Conservation (phyloP, 1,284 basidiomycete genomes). For the Dichomitus squalens region DNA sequence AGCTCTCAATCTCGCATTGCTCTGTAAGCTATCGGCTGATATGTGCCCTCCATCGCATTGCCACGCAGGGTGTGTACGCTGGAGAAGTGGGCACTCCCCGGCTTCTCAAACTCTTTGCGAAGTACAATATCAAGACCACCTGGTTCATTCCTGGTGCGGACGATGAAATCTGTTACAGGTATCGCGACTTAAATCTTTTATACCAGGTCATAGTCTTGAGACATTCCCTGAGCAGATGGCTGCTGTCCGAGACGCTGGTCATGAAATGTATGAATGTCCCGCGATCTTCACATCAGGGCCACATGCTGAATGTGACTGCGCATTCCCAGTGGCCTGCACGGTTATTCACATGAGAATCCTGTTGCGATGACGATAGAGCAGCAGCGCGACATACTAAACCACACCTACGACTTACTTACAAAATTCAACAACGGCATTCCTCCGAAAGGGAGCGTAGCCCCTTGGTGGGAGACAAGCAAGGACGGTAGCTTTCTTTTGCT, state of each 20-base stretch:
- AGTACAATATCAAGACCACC: slow-evolving; percentile 66
- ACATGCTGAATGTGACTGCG: not conserved
- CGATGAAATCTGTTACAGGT: too few relatives aligned
- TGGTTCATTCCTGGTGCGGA: slow-evolving; percentile 58
- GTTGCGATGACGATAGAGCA: slow-evolving; percentile 63
- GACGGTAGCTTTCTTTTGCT: slow-evolving; percentile 71
- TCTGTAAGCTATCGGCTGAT: not conserved
- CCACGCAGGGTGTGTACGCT: slow-evolving; percentile 61
- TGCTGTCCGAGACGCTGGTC: slow-evolving; percentile 67
- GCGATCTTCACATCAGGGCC: not conserved
- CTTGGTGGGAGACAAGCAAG: slow-evolving; percentile 81
- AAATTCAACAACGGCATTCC: slow-evolving; percentile 69
- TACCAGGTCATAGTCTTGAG: slow-evolving; percentile 66
- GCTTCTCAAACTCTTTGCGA: slow-evolving; percentile 72
- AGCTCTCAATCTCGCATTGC: slow-evolving; percentile 11
- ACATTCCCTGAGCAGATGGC: slow-evolving; percentile 70
- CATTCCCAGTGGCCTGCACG: slow-evolving; percentile 57
- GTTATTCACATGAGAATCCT: slow-evolving; percentile 81
- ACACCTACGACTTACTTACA: slow-evolving; percentile 68
- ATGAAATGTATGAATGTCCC: slow-evolving; percentile 53
- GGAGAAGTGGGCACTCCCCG: slow-evolving; percentile 75
- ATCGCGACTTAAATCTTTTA: not conserved
- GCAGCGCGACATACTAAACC: slow-evolving; percentile 72
- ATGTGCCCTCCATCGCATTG: not conserved
- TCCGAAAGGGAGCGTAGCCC: slow-evolving; percentile 70